Evolutionary conservation across 352 stramenopile genomes (phyloP).

Genomic region (Phytophthora pini): DNA sequence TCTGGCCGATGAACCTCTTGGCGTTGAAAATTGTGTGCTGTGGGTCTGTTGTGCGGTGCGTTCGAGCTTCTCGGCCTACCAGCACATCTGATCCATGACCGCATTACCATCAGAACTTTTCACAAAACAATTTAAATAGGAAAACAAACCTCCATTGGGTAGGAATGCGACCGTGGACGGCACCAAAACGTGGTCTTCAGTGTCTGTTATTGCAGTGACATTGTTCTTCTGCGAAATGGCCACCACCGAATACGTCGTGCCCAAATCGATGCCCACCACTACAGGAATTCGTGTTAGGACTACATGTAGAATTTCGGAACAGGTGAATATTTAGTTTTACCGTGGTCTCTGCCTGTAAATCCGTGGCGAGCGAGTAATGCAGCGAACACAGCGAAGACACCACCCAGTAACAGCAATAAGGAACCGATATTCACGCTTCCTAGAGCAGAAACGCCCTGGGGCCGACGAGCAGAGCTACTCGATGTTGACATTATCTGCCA

Average conservation of each 20-base stretch:
- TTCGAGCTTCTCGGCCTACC: conserved; percentile 55
- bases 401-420: conserved; percentile 51
- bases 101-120: conserved; percentile 4
- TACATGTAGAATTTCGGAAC: not conserved
- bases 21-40: conserved; percentile 78
- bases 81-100: conserved; percentile 34
- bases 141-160: conserved; percentile 44
- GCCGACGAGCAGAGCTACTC: not conserved
- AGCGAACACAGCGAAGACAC: conserved; percentile 45
- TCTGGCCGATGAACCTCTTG: conserved; percentile 76
- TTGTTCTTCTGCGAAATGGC: conserved; percentile 70
- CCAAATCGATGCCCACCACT: conserved; percentile 78
- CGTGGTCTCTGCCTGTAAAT: conserved; percentile 68
- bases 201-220: conserved; percentile 69
- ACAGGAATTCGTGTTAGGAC: not conserved
- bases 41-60: conserved; percentile 58
- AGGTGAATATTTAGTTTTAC: conserved; percentile 18
- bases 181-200: conserved; percentile 51
- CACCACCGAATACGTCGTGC: conserved; percentile 83
- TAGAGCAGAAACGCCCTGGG: not conserved
- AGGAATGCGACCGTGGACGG: conserved; percentile 77
- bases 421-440: conserved; percentile 37
- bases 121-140: not conserved
- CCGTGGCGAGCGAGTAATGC: conserved; percentile 59
- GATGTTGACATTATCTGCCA: conserved; percentile 13